A percentile compares a stretch with the other conserved stretches of the same genome.
phyloP scores from a whole-genome alignment of 306 rosid genomes.

The Myrica gale region DNA sequence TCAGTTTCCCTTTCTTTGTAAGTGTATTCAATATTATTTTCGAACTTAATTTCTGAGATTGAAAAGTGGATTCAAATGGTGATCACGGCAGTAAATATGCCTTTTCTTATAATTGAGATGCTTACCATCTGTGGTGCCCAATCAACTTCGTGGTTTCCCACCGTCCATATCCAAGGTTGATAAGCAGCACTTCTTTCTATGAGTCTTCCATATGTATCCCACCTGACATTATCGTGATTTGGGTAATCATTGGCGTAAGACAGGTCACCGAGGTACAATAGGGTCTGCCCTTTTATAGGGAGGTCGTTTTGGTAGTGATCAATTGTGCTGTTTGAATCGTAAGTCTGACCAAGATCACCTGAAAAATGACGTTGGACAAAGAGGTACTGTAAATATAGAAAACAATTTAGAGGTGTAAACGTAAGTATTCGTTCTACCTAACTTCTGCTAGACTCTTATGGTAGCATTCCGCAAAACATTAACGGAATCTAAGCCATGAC shows the following conservation, averaged over 20 bases:
- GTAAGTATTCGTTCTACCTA: too few relatives aligned
- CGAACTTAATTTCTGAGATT: too few relatives aligned
- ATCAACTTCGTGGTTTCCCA: slow-evolving; percentile 85
- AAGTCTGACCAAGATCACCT: slow-evolving; percentile 92
- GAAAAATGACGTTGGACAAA: background rate
- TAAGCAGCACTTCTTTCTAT: slow-evolving; percentile 70
- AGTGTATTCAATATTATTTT: too few relatives aligned
- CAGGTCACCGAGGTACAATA: slow-evolving; percentile 73
- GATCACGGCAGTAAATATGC: too few relatives aligned
- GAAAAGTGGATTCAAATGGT: too few relatives aligned
- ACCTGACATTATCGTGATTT: slow-evolving; percentile 61
- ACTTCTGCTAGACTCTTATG: too few relatives aligned
- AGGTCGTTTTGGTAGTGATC: slow-evolving; percentile 56
- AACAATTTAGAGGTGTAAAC: too few relatives aligned
- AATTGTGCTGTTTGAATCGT: slow-evolving; percentile 69
- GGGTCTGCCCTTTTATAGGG: slow-evolving; percentile 54
- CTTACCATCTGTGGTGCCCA: slow-evolving; percentile 65
- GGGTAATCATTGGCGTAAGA: slow-evolving; percentile 72
- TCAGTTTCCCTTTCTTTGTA: background rate
- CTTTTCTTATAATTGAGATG: background rate
- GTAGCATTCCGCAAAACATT: rapidly evolving
- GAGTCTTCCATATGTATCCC: slow-evolving; percentile 91
- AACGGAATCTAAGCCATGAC: too few relatives aligned
- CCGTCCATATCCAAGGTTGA: slow-evolving; percentile 97
- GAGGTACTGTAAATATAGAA: too few relatives aligned